phyloP scores from a whole-genome alignment of 768 basidiomycete species.

The Xerocomus brunneocitrinus region DNA sequence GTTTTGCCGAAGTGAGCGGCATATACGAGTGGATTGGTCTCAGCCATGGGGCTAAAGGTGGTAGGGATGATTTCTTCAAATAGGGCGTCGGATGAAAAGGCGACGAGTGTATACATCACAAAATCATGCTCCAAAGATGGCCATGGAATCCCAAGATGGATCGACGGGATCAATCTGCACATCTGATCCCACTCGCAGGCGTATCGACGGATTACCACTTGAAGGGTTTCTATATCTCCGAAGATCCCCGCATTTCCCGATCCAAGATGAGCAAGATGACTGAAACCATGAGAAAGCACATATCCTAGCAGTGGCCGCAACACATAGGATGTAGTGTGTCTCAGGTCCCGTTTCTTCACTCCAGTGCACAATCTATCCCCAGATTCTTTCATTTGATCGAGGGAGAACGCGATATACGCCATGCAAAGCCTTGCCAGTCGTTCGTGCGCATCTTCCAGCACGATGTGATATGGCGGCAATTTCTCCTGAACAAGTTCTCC shows the following conservation, averaged over 20 bases:
- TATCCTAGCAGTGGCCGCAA: constrained; percentile 7
- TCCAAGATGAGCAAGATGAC: background rate
- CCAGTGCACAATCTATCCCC: background rate
- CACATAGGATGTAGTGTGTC: background rate
- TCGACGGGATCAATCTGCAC: background rate
- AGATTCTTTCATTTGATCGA: constrained; percentile 3
- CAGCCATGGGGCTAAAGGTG: background rate
- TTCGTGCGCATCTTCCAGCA: constrained; percentile 7
- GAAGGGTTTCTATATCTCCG: background rate
- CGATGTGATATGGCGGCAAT: constrained; percentile 4
- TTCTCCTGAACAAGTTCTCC: constrained; percentile 1
- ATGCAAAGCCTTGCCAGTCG: constrained; percentile 8
- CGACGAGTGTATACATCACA: constrained; percentile 3
- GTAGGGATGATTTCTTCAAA: background rate
- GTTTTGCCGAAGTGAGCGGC: background rate
- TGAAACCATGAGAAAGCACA: constrained; percentile 2
- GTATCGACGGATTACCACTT: background rate
- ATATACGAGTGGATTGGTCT: constrained; percentile 9
- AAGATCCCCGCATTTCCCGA: background rate
- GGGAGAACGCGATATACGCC: constrained; percentile 5
- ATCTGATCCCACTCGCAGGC: constrained; percentile 1
- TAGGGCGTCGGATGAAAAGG: background rate
- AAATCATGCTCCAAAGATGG: constrained; percentile 1
- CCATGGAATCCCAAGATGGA: background rate
- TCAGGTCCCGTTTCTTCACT: background rate